A percentile compares a stretch with the other conserved stretches of the same genome.
Evolutionary conservation across 768 basidiomycete genomes (phyloP).

Genomic region (Lactarius deliciosus): DNA sequence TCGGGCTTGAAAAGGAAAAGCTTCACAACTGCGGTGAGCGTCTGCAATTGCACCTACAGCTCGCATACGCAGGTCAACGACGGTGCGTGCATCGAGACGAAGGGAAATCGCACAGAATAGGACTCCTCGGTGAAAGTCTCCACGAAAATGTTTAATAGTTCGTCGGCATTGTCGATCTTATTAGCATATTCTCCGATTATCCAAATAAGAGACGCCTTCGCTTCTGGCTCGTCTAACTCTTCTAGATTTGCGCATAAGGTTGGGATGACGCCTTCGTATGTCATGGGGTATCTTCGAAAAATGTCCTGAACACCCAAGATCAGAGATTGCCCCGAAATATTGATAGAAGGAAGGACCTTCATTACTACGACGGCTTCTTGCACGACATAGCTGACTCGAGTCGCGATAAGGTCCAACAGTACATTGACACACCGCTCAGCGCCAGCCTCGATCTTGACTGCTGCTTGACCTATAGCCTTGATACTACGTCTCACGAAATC

Average conservation of each 20-base stretch:
- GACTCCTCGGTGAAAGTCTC: conserved; percentile 93
- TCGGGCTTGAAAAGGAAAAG: conserved; percentile 95
- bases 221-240: conserved; percentile 96
- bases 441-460: conserved; percentile 90
- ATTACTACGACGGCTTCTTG: conserved; percentile 98
- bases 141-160: conserved; percentile 85
- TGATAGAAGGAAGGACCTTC: conserved; percentile 60
- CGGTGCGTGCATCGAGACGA: not conserved
- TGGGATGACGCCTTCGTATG: conserved; percentile 96
- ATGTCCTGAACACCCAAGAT: conserved; percentile 65
- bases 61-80: not conserved
- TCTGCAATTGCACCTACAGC: conserved; percentile 59
- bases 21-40: conserved; percentile 94
- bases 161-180: conserved; percentile 91
- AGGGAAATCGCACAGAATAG: conserved; percentile 62
- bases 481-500: conserved; percentile 96
- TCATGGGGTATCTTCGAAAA: conserved; percentile 95
- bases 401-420: conserved; percentile 87
- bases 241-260: conserved; percentile 93
- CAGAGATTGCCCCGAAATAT: not conserved
- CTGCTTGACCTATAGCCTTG: conserved; percentile 94
- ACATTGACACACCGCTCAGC: conserved; percentile 96
- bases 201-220: conserved; percentile 98
- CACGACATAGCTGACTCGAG: conserved; percentile 94
- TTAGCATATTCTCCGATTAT: conserved; percentile 98